Evolutionary conservation across 1,284 basidiomycete species (phyloP), one percentile per base, ranked within the genome.

Genomic region (Marasmius oreades): DNA sequence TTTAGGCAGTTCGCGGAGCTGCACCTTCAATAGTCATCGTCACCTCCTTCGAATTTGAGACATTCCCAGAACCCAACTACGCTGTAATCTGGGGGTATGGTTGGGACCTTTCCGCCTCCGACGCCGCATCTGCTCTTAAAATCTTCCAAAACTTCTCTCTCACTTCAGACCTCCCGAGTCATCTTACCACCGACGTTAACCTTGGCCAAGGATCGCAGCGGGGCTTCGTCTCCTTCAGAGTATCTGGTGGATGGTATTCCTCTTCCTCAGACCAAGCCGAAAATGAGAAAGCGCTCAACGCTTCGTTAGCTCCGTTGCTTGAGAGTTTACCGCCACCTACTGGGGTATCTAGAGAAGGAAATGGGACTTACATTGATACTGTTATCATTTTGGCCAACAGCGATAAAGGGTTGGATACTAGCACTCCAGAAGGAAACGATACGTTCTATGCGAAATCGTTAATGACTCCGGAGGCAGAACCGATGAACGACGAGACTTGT

Each of bases 11-110:
- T 28, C 66, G 70, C 23, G 71, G 71, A 12, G 67, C 70, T 12
- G 70, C 67, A 0, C 66, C 70, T 7, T 69, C 67, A 1, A 72
- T 70, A 55, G 71, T 66, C 14, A 69, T 73, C 57, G 64, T 66
- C 3, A 71, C 69, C 18, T 63, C 67, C 8, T 66, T 68, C 57
- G 65, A 67, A 36, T 63, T 69, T 52, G 53, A 64, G 16, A 69
- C 70, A 23, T 63, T 64, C 37, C 58, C 67, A 5, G 66, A 64
- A 6, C 69, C 71, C 3, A 46, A 63, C 1, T 62, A 55, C 31
- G 56, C 59, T 53, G 60, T 59, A 50, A 64, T 64, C 44, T 60
- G 51, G 54, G 28, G 45, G 5, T 61, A 63, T 34, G 34, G 34
- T 3, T 63, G 55, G 54, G 39, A 62, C 18, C 56, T 65, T 44